phyloP scores from a whole-genome alignment of 1,284 basidiomycete genomes.

The Caloboletus inedulis region DNA sequence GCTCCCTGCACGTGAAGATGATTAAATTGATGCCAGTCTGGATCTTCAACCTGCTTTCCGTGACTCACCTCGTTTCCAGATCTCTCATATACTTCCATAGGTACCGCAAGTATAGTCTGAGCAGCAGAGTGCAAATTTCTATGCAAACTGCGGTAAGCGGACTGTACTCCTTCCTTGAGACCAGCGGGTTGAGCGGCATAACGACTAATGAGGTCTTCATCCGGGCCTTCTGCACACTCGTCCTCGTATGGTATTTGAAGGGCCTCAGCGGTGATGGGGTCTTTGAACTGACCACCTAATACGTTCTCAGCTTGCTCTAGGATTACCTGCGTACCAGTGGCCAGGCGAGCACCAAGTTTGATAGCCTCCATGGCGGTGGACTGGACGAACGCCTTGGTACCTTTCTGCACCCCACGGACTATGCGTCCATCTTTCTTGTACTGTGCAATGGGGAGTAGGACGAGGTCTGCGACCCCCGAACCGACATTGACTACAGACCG shows the following conservation, averaged over 20 bases:
- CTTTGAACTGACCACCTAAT: slow-evolving; percentile 74
- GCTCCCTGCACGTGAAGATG: slow-evolving; percentile 59
- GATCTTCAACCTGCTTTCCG: neutral
- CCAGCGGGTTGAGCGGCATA: slow-evolving; percentile 90
- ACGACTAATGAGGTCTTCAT: slow-evolving; percentile 67
- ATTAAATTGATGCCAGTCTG: neutral
- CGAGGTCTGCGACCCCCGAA: slow-evolving; percentile 92
- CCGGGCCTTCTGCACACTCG: slow-evolving; percentile 36
- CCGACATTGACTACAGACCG: slow-evolving; percentile 96
- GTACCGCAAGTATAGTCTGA: slow-evolving; percentile 96
- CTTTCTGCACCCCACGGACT: slow-evolving; percentile 90
- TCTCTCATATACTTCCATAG: slow-evolving; percentile 98
- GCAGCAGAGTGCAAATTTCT: slow-evolving; percentile 89
- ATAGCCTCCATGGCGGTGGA: slow-evolving; percentile 94
- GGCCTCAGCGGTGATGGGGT: slow-evolving; percentile 64
- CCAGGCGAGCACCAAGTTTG: slow-evolving; percentile 90
- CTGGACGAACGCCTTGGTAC: slow-evolving; percentile 88
- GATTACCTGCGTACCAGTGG: slow-evolving; percentile 96
- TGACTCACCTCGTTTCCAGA: slow-evolving; percentile 76
- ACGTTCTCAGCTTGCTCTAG: slow-evolving; percentile 94
- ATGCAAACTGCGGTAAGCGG: slow-evolving; percentile 83
- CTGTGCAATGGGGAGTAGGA: slow-evolving; percentile 94
- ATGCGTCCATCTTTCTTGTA: slow-evolving; percentile 97
- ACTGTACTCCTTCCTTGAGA: slow-evolving; percentile 84
- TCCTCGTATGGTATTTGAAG: slow-evolving; percentile 46